Conservation (phyloP, 2,329 filamentous ascomycete genomes). For the Bipolaris bicolor region DNA sequence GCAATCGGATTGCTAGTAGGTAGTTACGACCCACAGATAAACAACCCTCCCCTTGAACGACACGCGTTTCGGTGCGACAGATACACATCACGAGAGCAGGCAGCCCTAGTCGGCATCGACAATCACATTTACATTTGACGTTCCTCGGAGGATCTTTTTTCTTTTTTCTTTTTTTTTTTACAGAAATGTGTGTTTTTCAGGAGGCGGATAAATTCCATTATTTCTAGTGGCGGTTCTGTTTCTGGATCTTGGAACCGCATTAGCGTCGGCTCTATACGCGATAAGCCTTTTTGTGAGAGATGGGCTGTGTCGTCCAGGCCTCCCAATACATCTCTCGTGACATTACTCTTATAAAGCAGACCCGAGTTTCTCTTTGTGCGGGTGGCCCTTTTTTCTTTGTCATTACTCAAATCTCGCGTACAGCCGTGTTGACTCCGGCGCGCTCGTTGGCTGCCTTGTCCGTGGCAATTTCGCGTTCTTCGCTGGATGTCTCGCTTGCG, state of each 20-base stretch:
- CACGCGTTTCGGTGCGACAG: slow-evolving; percentile 12
- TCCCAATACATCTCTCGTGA: slow-evolving; percentile 2
- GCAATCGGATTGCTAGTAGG: not conserved
- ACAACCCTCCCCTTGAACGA: slow-evolving; percentile 5
- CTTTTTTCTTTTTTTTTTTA: not conserved
- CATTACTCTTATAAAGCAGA: not conserved
- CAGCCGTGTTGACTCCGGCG: slow-evolving; percentile 17
- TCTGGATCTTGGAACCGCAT: slow-evolving; percentile 6
- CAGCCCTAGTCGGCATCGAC: not conserved
- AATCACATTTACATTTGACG: not conserved
- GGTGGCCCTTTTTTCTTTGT: not conserved
- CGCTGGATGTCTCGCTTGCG: slow-evolving; percentile 25
- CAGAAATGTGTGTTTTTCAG: not conserved
- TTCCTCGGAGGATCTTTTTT: not conserved
- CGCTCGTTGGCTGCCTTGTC: slow-evolving; percentile 24
- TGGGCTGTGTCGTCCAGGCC: slow-evolving; percentile 1
- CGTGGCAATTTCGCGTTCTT: slow-evolving; percentile 18
- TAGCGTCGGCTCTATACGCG: slow-evolving; percentile 7
- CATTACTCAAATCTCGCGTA: slow-evolving; percentile 22
- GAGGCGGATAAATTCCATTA: not conserved
- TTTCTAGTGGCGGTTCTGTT: not conserved
- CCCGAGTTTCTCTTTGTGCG: not conserved
- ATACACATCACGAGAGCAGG: not conserved
- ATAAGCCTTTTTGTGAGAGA: slow-evolving; percentile 2
- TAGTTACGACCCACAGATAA: slow-evolving; percentile 2